Evolutionary conservation across 2,329 filamentous ascomycete species (phyloP).

Genomic region (Ceratocystis colombiana): DNA sequence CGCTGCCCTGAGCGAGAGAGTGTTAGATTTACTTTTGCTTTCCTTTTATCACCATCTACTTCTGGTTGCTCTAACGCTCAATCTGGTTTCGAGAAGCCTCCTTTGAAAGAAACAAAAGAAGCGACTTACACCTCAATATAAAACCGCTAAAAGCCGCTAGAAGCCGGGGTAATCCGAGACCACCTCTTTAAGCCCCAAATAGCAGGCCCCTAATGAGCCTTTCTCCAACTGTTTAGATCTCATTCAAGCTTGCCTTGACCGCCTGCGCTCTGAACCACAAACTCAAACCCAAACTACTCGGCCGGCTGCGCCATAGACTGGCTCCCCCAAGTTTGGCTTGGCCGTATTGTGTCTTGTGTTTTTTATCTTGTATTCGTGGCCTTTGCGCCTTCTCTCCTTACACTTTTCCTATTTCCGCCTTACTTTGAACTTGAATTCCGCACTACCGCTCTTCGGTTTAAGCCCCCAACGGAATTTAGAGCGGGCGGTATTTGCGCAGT

Average conservation of each 20-base stretch:
- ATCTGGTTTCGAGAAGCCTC: background rate
- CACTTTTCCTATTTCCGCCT: background rate
- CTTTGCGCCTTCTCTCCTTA: background rate
- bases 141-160: background rate
- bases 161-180: background rate
- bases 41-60: background rate
- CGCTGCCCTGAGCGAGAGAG: background rate
- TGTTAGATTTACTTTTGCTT: background rate
- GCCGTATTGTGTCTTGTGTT: background rate
- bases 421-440: background rate
- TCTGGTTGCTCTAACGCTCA: background rate
- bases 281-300: background rate
- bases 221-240: constrained; percentile 1
- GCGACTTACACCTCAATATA: background rate
- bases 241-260: background rate
- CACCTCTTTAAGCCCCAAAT: background rate
- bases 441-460: background rate
- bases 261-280: background rate
- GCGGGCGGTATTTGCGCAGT: background rate
- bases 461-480: background rate
- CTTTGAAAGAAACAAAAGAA: background rate
- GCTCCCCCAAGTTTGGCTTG: background rate
- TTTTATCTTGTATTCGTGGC: background rate
- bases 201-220: background rate
- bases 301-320: background rate